Conservation (phyloP, 441 rosid species). For the Arabidopsis lyrata region DNA sequence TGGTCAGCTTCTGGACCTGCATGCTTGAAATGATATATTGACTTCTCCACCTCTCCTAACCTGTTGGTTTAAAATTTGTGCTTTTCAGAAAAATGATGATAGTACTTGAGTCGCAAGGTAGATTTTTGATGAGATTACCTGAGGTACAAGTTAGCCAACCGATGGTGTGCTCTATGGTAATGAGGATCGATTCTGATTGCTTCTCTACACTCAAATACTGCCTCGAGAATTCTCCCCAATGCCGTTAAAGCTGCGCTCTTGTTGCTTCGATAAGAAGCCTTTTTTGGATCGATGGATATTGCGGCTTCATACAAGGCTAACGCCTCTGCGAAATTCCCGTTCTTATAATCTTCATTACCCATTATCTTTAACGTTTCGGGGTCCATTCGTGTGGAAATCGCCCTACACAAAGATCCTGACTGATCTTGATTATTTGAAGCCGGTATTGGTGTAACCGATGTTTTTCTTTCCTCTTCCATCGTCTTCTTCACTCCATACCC, state of each 20-base stretch:
- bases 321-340: constrained; percentile 83
- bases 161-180: constrained; percentile 93
- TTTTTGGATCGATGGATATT: constrained; percentile 79
- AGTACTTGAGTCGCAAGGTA: constrained; percentile 23
- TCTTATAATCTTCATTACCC: constrained; percentile 98
- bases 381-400: constrained; percentile 90
- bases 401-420: constrained; percentile 74
- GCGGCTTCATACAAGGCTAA: constrained; percentile 92
- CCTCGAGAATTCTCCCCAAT: constrained; percentile 81
- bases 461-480: constrained; percentile 38
- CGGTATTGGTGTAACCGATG: constrained; percentile 20
- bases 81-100: background rate
- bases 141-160: constrained; percentile 76
- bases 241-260: constrained; percentile 89
- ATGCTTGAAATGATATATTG: constrained; percentile 75
- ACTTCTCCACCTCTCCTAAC: constrained; percentile 85
- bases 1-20: constrained; percentile 86
- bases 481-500: constrained; percentile 60
- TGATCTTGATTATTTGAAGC: constrained; percentile 39
- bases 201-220: constrained; percentile 86
- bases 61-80: constrained; percentile 43
- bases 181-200: constrained; percentile 88
- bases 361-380: constrained; percentile 87
- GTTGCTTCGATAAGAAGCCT: constrained; percentile 89
- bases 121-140: constrained; percentile 53